These are phyloP conservation scores for Metarhizium robertsii DNA, from an alignment of 2,329 filamentous ascomycete species.

Conservation along the genomic window DNA sequence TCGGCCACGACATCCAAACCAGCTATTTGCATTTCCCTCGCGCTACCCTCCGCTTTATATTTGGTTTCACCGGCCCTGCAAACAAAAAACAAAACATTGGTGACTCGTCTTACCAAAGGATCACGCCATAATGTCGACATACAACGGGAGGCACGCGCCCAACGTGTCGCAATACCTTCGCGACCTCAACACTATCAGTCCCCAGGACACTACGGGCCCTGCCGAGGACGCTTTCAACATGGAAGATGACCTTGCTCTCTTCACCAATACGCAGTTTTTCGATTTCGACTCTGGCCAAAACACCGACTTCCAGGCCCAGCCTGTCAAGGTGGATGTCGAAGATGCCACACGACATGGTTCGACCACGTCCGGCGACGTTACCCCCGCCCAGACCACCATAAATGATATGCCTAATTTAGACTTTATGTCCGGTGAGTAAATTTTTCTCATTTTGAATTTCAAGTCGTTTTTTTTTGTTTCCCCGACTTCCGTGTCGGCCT, in stretches of 20 bases:
- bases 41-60: background rate
- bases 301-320: slow-evolving; percentile 44
- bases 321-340: slow-evolving; percentile 33
- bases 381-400: slow-evolving; percentile 30
- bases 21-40: too few species aligned
- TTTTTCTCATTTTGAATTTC: background rate
- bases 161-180: slow-evolving; percentile 88
- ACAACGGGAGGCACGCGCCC: slow-evolving; percentile 66
- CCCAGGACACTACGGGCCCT: slow-evolving; percentile 39
- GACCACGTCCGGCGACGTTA: slow-evolving; percentile 27
- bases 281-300: slow-evolving; percentile 63
- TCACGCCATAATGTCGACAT: slow-evolving; percentile 52
- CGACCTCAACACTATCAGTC: slow-evolving; percentile 68
- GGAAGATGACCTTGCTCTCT: slow-evolving; percentile 66
- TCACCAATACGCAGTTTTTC: slow-evolving; percentile 76
- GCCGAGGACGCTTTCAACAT: slow-evolving; percentile 51
- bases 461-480: background rate
- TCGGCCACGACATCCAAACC: background rate
- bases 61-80: background rate
- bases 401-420: slow-evolving; percentile 38
- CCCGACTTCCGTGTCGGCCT: too few species aligned
- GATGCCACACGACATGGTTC: slow-evolving; percentile 18
- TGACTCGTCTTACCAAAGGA: background rate
- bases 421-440: slow-evolving; percentile 39
- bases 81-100: background rate